Base-by-base conservation (phyloP, 148 eudicot species). In the Rhododendron molle region DNA sequence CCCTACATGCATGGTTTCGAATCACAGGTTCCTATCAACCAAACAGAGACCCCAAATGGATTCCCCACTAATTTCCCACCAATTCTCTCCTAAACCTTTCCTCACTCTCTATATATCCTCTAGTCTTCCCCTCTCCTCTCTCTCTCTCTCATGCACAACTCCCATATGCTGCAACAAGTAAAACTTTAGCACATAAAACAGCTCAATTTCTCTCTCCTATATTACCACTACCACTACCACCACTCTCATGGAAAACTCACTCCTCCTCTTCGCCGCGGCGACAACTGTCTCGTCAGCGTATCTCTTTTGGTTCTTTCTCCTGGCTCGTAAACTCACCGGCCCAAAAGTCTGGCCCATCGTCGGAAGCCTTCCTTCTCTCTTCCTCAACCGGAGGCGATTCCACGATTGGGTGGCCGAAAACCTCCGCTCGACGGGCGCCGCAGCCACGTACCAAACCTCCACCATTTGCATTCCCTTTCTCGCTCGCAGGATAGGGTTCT, bases 381-480 rank as follows among this genome's bases (percentile, higher is more conserved):
- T 91, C 87, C 80, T 88, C 85, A 95, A 95, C 85, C 88, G 97
- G 62, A 78, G 91, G 16, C 88, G 96, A 0, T 50, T 95, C 90
- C 98, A 95, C 50, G 98, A 95, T 23, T 95, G 98, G 98, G 88
- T 95, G 0, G 92, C 95, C 3, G 86, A 83, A 3, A 91, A 93
- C 91, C 97, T 95, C 88, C 91, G 89, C 1, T 30, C 90, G 0
- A 91, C 94, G 0, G 93, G 92, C 7, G 87, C 88, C 0, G 86
- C 95, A 0, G 90, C 93, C 83, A 95, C 98, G 1, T 95, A 95
- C 86, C 98, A 95, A 88, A 95, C 98, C 21, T 87, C 88, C 85
- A 95, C 98, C 20, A 89, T 95, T 32, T 93, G 96, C 20, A 54
- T 95, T 23, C 98, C 98, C 16, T 94, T 91, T 81, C 86, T 93